These are phyloP conservation scores for Liquidambar formosana DNA, from an alignment of 164 flowering plant species.

Conservation along the genomic window DNA sequence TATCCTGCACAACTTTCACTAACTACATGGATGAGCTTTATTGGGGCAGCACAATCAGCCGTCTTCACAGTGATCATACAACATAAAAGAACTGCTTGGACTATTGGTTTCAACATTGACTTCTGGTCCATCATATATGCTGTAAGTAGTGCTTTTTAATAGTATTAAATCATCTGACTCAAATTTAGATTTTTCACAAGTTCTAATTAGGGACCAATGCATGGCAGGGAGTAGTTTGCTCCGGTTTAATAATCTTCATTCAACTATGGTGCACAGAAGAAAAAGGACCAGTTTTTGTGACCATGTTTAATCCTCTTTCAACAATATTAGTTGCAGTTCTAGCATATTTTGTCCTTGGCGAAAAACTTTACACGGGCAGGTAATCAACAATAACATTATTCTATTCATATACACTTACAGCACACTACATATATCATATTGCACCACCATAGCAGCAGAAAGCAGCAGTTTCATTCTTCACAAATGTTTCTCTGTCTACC, in stretches of 20 bases:
- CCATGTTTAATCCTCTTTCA: constrained; percentile 81
- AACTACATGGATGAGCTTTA: constrained; percentile 79
- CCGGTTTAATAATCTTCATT: constrained; percentile 55
- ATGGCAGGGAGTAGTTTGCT: constrained; percentile 65
- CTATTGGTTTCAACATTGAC: constrained; percentile 58
- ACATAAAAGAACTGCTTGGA: constrained; percentile 62
- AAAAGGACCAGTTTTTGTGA: constrained; percentile 83
- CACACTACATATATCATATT: not conserved
- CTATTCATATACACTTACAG: not conserved
- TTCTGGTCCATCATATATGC: constrained; percentile 63
- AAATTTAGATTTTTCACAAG: not conserved
- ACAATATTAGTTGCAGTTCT: constrained; percentile 61
- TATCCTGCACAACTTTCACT: constrained; percentile 84
- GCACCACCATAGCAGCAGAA: not conserved
- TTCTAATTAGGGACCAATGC: not conserved
- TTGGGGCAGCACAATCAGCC: constrained; percentile 86
- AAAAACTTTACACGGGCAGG: constrained; percentile 73
- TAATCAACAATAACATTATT: constrained; percentile 15
- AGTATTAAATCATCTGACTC: not conserved
- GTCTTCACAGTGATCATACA: constrained; percentile 46
- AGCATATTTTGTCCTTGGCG: constrained; percentile 70
- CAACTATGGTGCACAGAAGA: constrained; percentile 79
- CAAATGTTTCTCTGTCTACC: not conserved
- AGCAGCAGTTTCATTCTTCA: not conserved
- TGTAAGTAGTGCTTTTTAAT: constrained; percentile 35